A percentile compares a stretch with the other conserved stretches of the same genome.
Conservation (phyloP, 495 filamentous ascomycete genomes). For the Aspergillus sclerotiicarbonarius region DNA sequence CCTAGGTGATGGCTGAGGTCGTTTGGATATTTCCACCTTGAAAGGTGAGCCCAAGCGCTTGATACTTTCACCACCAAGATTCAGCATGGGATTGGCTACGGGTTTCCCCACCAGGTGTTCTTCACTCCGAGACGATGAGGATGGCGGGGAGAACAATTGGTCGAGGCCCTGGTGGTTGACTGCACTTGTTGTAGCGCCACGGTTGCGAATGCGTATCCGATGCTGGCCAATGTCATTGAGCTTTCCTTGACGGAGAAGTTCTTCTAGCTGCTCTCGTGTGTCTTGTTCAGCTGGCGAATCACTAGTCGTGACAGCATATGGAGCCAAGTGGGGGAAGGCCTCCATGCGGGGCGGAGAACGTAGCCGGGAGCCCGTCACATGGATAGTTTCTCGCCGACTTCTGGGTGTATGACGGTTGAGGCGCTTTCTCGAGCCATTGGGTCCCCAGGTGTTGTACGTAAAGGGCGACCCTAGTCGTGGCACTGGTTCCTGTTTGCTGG, state of each 20-base stretch:
- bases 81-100: constrained; percentile 27
- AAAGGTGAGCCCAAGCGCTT: constrained; percentile 56
- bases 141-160: constrained; percentile 50
- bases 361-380: constrained; percentile 44
- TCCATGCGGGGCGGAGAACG: constrained; percentile 50
- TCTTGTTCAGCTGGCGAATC: constrained; percentile 44
- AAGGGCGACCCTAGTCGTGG: constrained; percentile 57
- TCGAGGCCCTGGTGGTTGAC: constrained; percentile 39
- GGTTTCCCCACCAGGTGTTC: constrained; percentile 29
- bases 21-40: constrained; percentile 35
- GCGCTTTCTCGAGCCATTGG: constrained; percentile 40
- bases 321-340: constrained; percentile 47
- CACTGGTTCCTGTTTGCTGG: constrained; percentile 25
- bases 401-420: constrained; percentile 30
- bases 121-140: constrained; percentile 37
- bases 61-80: constrained; percentile 37
- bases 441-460: constrained; percentile 56
- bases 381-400: constrained; percentile 41
- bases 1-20: constrained; percentile 26
- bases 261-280: constrained; percentile 47
- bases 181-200: constrained; percentile 49
- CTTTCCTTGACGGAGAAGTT: constrained; percentile 46
- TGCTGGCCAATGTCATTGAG: constrained; percentile 43
- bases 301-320: constrained; percentile 39
- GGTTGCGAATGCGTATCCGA: constrained; percentile 50